These are phyloP conservation scores for Penicillium canescens DNA, from an alignment of 495 filamentous ascomycete species.

Conservation along the genomic window DNA sequence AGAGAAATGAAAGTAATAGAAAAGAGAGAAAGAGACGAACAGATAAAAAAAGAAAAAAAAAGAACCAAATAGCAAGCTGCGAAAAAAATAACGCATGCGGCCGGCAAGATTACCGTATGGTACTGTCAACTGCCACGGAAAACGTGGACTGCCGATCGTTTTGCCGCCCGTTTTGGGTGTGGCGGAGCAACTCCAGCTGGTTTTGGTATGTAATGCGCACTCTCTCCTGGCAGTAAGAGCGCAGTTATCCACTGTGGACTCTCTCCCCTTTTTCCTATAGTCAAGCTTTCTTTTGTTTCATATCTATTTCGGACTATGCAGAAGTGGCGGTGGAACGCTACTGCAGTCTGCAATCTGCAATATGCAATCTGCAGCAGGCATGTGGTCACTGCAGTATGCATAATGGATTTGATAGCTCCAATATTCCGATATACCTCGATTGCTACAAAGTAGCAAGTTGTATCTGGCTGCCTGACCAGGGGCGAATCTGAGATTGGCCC, in stretches of 20 bases:
- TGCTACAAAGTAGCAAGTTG: too few species aligned
- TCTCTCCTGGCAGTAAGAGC: not conserved
- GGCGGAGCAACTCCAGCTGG: conserved; percentile 1
- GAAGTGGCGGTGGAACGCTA: too few species aligned
- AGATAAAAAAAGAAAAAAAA: not conserved
- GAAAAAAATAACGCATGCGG: conserved; percentile 10
- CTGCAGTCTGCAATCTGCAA: too few species aligned
- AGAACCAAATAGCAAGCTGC: not conserved
- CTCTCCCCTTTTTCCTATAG: too few species aligned
- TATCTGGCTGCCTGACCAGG: not conserved
- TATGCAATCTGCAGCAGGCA: too few species aligned
- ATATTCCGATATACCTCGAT: not conserved
- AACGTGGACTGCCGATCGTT: conserved; percentile 9
- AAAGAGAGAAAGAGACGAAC: not conserved
- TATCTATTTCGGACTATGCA: too few species aligned
- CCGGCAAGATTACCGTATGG: conserved; percentile 1
- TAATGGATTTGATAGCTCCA: not conserved
- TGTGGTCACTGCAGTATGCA: too few species aligned
- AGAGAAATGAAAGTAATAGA: not conserved
- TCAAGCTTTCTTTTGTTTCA: too few species aligned
- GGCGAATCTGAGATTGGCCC: conserved; percentile 11
- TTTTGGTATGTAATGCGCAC: not conserved
- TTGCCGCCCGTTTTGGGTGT: not conserved
- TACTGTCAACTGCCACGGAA: conserved; percentile 8
- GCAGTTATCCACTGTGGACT: not conserved